Evolutionary conservation across 1,284 basidiomycete species (phyloP), one percentile per base, ranked within the genome.

Genomic region (Bothia castanella): DNA sequence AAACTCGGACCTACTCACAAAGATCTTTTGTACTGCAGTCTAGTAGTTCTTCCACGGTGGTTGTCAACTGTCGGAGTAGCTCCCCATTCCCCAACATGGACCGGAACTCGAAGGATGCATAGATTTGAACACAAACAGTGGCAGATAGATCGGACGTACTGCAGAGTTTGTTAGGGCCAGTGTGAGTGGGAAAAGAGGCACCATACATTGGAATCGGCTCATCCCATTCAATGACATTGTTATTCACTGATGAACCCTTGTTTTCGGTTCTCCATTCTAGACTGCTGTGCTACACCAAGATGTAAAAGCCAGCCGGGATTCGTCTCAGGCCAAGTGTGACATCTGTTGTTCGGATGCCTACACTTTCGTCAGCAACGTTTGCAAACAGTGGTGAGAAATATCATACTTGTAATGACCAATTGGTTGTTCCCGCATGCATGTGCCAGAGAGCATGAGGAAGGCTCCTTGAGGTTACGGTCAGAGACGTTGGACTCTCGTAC

Each of bases 91-190:
- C 56, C 16, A 58, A 19, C 44, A 45, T 47, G 14, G 55, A 47
- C 19, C 37, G 42, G 14, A 47, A 42, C 38, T 60, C 51, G 13
- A 55, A 58, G 5, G 56, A 53, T 36, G 58, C 56, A 29, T 47
- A 45, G 2, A 58, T 16, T 5, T 3, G 16, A 17, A 58, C 2
- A 32, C 12, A 17, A 29, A 58, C 19, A 4, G 16, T 37, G 2
- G n/a, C 14, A n/a, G 44, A 57, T 5, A 14, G 12, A 37, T 57
- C 49, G 12, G 54, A 25, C 2, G 56, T 49, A 2, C 56, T 57
- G 23, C 16, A 10, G 37, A 3, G 10, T 2, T 4, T 31, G 20
- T 52, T 8, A 52, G 30, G 5, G 19, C 10, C 13, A 25, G 10
- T 1, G 12, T 9, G 2, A 6, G 9, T 19, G 5, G 5, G 11